Evolutionary conservation across 306 rosid genomes (phyloP).

Genomic region (Pterocarpus macrocarpus): DNA sequence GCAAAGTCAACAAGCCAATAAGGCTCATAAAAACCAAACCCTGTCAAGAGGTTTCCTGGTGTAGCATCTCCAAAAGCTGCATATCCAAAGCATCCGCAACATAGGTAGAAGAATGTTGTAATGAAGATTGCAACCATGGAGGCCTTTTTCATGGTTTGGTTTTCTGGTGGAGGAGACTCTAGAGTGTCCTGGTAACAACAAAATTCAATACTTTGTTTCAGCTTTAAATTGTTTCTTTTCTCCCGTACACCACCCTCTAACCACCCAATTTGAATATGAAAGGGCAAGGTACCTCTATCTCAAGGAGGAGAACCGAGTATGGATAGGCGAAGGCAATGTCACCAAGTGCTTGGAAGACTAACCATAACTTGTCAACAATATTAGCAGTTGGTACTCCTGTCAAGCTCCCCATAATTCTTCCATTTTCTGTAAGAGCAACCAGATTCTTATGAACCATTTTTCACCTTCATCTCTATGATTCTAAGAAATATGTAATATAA

Average conservation of each 20-base stretch:
- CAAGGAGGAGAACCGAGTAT: constrained; percentile 73
- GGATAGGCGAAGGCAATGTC: constrained; percentile 90
- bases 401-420: constrained; percentile 72
- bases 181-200: constrained; percentile 72
- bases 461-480: not conserved
- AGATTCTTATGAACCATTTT: constrained; percentile 16
- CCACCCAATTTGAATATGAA: constrained; percentile 24
- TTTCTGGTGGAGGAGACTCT: constrained; percentile 85
- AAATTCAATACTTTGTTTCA: constrained; percentile 37
- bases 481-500: not conserved
- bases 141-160: constrained; percentile 86
- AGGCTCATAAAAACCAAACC: constrained; percentile 83
- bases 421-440: constrained; percentile 69
- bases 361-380: constrained; percentile 64
- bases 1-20: constrained; percentile 87
- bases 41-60: constrained; percentile 91
- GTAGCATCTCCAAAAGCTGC: constrained; percentile 86
- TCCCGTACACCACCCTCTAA: not conserved
- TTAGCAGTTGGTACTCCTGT: constrained; percentile 64
- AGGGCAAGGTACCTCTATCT: constrained; percentile 71
- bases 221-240: constrained; percentile 19
- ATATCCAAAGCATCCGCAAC: constrained; percentile 93
- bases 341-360: constrained; percentile 80
- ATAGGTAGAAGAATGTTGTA: constrained; percentile 90
- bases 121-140: constrained; percentile 64